These are phyloP conservation scores for Picochlorum sp. DNA, from an alignment of 139 green algal genomes.

Conservation along the genomic window DNA sequence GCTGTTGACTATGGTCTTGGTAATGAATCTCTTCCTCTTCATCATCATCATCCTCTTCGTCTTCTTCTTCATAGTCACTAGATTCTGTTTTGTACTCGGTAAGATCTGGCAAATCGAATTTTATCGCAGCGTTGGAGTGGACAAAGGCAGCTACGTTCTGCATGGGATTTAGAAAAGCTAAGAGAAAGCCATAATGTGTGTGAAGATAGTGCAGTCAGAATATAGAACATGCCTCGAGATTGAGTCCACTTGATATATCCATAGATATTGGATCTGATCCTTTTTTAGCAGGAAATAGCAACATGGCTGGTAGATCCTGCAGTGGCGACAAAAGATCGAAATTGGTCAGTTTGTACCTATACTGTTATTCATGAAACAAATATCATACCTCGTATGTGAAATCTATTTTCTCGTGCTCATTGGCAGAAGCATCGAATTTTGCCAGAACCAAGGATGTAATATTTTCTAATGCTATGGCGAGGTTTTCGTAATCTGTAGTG, in stretches of 20 bases:
- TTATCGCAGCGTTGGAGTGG: background rate
- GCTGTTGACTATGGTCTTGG: background rate
- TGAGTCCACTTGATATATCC: background rate
- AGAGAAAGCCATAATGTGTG: background rate
- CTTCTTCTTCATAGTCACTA: background rate
- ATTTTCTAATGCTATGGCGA: conserved; percentile 23
- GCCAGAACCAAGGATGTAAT: conserved; percentile 41
- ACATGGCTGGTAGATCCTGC: conserved; percentile 20
- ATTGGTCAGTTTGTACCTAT: background rate
- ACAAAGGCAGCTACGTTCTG: background rate
- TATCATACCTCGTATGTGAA: background rate
- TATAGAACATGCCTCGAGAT: background rate
- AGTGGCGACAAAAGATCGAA: background rate
- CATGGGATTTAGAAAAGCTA: background rate
- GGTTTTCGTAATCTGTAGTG: conserved; percentile 37
- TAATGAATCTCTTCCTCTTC: background rate
- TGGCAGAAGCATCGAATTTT: conserved; percentile 55
- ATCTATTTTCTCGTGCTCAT: conserved; percentile 27
- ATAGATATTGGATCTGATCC: conserved; percentile 1
- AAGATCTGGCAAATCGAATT: background rate
- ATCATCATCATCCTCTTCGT: background rate
- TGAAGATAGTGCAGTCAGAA: background rate
- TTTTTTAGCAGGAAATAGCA: conserved; percentile 24
- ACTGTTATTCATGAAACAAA: background rate
- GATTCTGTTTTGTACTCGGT: background rate